Conservation (phyloP, 305 asterid species). For the Solanum aculeatissimum region DNA sequence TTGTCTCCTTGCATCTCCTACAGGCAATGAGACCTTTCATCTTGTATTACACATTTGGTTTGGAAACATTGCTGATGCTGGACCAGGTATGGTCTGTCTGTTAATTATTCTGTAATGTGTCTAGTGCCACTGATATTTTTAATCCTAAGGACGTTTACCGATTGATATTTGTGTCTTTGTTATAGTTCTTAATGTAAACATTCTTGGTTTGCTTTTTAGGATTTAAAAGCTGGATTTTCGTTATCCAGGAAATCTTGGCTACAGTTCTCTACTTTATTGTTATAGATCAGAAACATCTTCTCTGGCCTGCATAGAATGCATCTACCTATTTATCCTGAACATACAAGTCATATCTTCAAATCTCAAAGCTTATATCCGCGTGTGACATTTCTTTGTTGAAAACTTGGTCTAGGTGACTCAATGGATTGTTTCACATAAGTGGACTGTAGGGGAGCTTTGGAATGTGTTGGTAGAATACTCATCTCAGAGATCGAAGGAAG, state of each 20-base stretch:
- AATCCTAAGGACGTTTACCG: not conserved
- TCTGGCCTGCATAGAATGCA: no score
- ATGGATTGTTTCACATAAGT: slow-evolving; percentile 50
- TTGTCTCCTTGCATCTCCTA: not conserved
- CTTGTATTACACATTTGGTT: slow-evolving; percentile 50
- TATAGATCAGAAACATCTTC: no score
- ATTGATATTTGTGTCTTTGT: not conserved
- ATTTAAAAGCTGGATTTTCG: no score
- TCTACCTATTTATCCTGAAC: no score
- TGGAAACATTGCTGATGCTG: slow-evolving; percentile 45
- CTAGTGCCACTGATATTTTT: not conserved
- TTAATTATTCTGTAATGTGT: not conserved
- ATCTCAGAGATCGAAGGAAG: slow-evolving; percentile 28
- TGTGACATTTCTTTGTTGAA: not conserved
- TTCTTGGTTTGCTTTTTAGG: no score
- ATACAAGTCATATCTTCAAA: no score
- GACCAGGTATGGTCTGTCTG: slow-evolving; percentile 15
- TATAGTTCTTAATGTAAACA: not conserved
- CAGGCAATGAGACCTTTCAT: slow-evolving; percentile 64
- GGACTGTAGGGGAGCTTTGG: slow-evolving; percentile 90
- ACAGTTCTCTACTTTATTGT: no score
- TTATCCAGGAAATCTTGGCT: no score
- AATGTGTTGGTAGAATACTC: slow-evolving; percentile 53
- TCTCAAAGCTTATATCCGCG: not conserved
- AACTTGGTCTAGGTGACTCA: slow-evolving; percentile 19